Base-by-base conservation (phyloP, 345 rosid species). In the Linum trigynum region DNA sequence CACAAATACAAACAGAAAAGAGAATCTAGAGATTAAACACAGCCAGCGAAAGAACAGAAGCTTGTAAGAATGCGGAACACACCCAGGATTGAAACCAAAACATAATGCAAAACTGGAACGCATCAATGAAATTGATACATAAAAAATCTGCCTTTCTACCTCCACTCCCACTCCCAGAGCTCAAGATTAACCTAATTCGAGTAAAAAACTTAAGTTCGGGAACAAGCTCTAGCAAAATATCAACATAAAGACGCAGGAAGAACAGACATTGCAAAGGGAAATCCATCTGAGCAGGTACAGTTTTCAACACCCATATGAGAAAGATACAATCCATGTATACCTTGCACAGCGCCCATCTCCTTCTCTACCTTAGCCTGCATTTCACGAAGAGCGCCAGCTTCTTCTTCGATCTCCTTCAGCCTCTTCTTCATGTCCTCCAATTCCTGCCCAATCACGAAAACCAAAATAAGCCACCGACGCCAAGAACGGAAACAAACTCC, bases 361-460 rank as follows among this genome's bases (percentile, higher is more conserved):
- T 94, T 90, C 91, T 94, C 99, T 71, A 88, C 97, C 75, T 94
- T 94, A 65, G 99, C 95, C 82, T 94, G 99, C 97, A 94, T 86
- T 77, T 94, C 97, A 23, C 99, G 99, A 56, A 94, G 87, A 71
- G 99, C 97, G 6, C 95, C 86, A 37, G 99, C 97, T 81, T 94
- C 99, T 65, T 94, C 97, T 62, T 94, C 97, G 62, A 94, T 94
- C 82, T 94, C 97, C 77, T 85, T 90, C 66, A 94, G 80, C 64
- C 99, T 83, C 74, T 80, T 94, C 85, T 88, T 94, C 99, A 90
- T 94, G 51, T 94, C 97, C 83, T 94, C 99, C 81, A 94, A 80
- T 10, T 94, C 99, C 99, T 94, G 12, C 23, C 38, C 16, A 57
- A 14, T 23, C 35, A 57, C 8, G 35, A 56, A 55, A 16, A 15